Evolutionary conservation across 2,329 filamentous ascomycete species (phyloP).

Genomic region (Aphanocladium album): DNA sequence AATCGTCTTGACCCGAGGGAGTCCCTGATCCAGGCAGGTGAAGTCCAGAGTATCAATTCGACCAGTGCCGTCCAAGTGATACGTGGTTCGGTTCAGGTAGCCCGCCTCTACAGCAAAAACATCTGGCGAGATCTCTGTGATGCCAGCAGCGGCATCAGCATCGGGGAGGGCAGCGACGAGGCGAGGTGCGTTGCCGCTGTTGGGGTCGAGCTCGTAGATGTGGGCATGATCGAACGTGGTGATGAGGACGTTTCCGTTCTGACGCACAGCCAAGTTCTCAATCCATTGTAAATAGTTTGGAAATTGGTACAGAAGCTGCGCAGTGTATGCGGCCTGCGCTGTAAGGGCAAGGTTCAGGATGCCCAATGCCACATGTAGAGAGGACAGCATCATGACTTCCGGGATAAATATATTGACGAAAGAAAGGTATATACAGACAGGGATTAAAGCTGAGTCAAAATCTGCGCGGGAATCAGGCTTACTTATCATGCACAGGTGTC

Average conservation of each 20-base stretch:
- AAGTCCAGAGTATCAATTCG: slow-evolving; percentile 14
- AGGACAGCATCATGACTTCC: not conserved
- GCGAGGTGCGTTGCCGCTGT: not conserved
- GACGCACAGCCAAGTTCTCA: slow-evolving; percentile 19
- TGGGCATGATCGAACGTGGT: slow-evolving; percentile 17
- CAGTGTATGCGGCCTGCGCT: not conserved
- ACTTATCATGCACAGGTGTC: not conserved
- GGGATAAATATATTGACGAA: no score
- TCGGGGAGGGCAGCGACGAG: slow-evolving; percentile 15
- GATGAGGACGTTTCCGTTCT: slow-evolving; percentile 18
- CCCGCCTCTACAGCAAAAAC: slow-evolving; percentile 19
- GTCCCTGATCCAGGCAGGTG: not conserved
- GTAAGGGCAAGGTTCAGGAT: not conserved
- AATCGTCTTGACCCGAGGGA: slow-evolving; percentile 8
- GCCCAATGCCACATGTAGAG: not conserved
- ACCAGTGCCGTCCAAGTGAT: not conserved
- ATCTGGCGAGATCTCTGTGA: slow-evolving; percentile 17
- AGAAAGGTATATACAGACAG: not conserved
- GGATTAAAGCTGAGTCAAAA: not conserved
- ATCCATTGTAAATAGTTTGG: slow-evolving; percentile 16
- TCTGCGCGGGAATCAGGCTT: not conserved
- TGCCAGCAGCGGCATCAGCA: slow-evolving; percentile 15
- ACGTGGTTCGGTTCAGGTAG: slow-evolving; percentile 10
- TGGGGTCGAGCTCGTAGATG: slow-evolving; percentile 15
- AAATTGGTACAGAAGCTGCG: slow-evolving; percentile 14